Percentiles rank a stretch among this genome's conserved stretches.
phyloP scores from a whole-genome alignment of 2,329 filamentous ascomycete species.

The Aspergillus caelatus region DNA sequence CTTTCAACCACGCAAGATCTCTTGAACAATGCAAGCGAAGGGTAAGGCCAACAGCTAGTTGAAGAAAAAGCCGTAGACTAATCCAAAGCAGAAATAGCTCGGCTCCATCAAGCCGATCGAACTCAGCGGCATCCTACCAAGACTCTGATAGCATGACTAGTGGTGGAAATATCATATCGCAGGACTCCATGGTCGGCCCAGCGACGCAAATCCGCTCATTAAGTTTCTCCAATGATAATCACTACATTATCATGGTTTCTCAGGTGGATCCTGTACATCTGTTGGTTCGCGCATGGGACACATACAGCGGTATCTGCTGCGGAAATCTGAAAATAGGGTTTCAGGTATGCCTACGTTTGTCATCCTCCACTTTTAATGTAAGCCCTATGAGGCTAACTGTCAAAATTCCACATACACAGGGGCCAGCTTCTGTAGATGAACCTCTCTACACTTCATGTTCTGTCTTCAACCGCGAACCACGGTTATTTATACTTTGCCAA shows the following conservation, averaged over 20 bases:
- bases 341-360: not conserved
- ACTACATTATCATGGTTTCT: conserved; percentile 15
- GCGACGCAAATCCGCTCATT: conserved; percentile 14
- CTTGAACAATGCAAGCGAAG: conserved; percentile 11
- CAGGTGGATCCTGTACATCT: conserved; percentile 10
- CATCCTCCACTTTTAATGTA: not conserved
- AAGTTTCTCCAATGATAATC: conserved; percentile 13
- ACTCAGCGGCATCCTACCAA: conserved; percentile 11
- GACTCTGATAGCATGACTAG: conserved; percentile 5
- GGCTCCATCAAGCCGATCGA: conserved; percentile 13
- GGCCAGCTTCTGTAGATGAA: not conserved
- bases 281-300: conserved; percentile 16
- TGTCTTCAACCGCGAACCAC: not conserved
- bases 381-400: not conserved
- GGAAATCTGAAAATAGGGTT: not conserved
- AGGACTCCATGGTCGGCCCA: conserved; percentile 5
- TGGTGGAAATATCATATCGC: conserved; percentile 12
- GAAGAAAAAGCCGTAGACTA: not conserved
- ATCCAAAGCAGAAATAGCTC: conserved; percentile 3
- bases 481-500: conserved; percentile 8
- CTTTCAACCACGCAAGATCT: conserved; percentile 18
- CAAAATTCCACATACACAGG: not conserved
- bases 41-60: not conserved
- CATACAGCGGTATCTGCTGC: conserved; percentile 9
- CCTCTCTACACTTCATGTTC: conserved; percentile 6